These are phyloP conservation scores for Scleroderma citrinum DNA, from an alignment of 768 basidiomycete species.

Conservation along the genomic window DNA sequence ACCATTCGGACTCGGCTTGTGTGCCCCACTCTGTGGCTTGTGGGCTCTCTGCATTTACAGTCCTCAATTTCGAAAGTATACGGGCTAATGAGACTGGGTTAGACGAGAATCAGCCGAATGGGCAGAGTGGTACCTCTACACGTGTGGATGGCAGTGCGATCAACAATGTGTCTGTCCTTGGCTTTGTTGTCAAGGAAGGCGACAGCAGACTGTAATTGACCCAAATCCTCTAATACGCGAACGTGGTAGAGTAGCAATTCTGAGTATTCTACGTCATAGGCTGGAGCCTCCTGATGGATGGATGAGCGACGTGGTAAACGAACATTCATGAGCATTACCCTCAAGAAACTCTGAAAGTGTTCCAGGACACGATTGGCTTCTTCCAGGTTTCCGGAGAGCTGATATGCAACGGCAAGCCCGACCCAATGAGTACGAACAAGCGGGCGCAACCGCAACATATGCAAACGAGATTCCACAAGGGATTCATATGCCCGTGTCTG, in stretches of 20 bases:
- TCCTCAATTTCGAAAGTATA: constrained; percentile 55
- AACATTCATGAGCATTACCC: constrained; percentile 37
- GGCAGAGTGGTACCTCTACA: constrained; percentile 45
- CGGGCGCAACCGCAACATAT: constrained; percentile 75
- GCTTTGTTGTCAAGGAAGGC: constrained; percentile 56
- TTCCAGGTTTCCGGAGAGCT: constrained; percentile 66
- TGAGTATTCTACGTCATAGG: constrained; percentile 77
- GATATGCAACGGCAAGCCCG: constrained; percentile 81
- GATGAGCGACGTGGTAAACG: constrained; percentile 4
- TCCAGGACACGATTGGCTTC: constrained; percentile 72
- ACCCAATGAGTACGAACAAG: constrained; percentile 86
- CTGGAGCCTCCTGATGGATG: constrained; percentile 56
- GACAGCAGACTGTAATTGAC: constrained; percentile 55
- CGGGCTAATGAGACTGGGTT: constrained; percentile 48
- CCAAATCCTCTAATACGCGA: constrained; percentile 65
- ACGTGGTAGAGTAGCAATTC: constrained; percentile 80
- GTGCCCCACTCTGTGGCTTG: constrained; percentile 36
- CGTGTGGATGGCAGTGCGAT: constrained; percentile 64
- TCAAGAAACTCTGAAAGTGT: constrained; percentile 63
- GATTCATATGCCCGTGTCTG: constrained; percentile 77
- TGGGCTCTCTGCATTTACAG: constrained; percentile 4
- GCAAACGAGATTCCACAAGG: constrained; percentile 77
- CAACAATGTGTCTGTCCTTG: constrained; percentile 62
- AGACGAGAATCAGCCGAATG: not conserved
- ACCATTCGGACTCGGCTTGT: constrained; percentile 80